Conservation (phyloP, 306 rosid genomes). For the Dalbergia oliveri region DNA sequence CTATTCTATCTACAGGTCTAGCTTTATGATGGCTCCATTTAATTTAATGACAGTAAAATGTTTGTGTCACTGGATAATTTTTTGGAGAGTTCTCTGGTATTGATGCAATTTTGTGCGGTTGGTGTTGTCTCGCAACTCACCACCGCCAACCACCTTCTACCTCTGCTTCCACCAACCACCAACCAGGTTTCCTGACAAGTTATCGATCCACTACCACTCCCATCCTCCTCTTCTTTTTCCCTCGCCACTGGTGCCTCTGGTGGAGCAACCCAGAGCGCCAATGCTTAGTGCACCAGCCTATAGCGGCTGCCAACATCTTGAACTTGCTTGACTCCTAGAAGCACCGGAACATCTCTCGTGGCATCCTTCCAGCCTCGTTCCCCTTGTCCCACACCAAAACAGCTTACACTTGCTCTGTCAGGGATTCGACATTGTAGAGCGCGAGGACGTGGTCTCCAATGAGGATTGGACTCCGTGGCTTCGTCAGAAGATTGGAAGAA, state of each 20-base stretch:
- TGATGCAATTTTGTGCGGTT: no score
- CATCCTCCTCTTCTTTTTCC: not conserved
- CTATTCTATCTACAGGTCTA: not conserved
- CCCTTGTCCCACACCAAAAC: constrained; percentile 71
- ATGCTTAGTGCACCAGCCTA: constrained; percentile 66
- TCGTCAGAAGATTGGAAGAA: constrained; percentile 81
- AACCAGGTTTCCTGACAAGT: constrained; percentile 58
- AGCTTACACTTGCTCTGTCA: constrained; percentile 93
- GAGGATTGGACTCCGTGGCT: constrained; percentile 83
- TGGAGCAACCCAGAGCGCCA: constrained; percentile 72
- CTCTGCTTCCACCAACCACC: no score
- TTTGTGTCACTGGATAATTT: no score
- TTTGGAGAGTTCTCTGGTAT: no score
- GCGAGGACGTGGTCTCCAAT: constrained; percentile 72
- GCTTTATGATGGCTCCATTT: not conserved
- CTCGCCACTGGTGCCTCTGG: not conserved
- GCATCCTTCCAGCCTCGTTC: constrained; percentile 86
- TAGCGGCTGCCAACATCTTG: constrained; percentile 84
- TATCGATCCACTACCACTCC: constrained; percentile 83
- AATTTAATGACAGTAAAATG: not conserved
- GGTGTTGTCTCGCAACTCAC: no score
- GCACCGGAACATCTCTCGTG: constrained; percentile 76
- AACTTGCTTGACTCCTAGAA: constrained; percentile 84
- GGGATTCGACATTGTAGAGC: constrained; percentile 92
- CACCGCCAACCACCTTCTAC: no score